Base-by-base conservation (phyloP, 176 grass and related monocot species). In the Carex pumila region DNA sequence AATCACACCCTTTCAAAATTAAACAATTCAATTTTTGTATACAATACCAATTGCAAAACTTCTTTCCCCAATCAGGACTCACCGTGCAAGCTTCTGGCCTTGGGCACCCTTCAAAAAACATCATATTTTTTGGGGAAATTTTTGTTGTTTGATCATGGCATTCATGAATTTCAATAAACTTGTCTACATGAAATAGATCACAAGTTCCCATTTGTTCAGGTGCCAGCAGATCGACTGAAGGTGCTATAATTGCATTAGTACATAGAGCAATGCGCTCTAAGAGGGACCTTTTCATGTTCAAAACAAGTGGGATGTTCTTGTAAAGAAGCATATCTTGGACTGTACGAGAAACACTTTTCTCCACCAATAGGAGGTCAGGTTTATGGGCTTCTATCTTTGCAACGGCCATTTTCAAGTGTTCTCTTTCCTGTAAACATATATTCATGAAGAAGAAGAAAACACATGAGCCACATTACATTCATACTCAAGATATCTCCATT, bases 391-490 rank as follows among this genome's bases (percentile, higher is more conserved):
- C 91, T 88, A 99, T 99, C 85, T 95, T 99, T 65, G 92, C 92
- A 3, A 99, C 91, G 34, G 93, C 91, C 96, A 99, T 99, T 93
- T 93, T 99, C 89, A 99, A 92, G 78, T 95, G 96, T 86, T 99
- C 96, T 54, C 84, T 95, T 92, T 99, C 96, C 96, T 99, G 91
- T 76, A 87, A 32, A 13, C 32, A 63, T 61, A 12, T 25, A 41
- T 39, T 39, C 31, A 82, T 34, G 59, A 47, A 82, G 45, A 67
- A 36, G 32, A 56, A 61, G 30, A 19, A 64, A 74, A 52, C 41
- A 81, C 5, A 79, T 37, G 19, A 81, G 57, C 57, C n/a, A 45
- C 15, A 79, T 3, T 11, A 79, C 17, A 59, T 58, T 56, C 14
- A 19, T 79, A 32, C 25, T n/a, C 6, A 5, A 45, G 29, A 71